Percentiles rank a stretch among this genome's conserved stretches.
These are phyloP conservation scores for Eucalyptus rudis DNA, from an alignment of 345 rosid genomes.

Conservation along the genomic window DNA sequence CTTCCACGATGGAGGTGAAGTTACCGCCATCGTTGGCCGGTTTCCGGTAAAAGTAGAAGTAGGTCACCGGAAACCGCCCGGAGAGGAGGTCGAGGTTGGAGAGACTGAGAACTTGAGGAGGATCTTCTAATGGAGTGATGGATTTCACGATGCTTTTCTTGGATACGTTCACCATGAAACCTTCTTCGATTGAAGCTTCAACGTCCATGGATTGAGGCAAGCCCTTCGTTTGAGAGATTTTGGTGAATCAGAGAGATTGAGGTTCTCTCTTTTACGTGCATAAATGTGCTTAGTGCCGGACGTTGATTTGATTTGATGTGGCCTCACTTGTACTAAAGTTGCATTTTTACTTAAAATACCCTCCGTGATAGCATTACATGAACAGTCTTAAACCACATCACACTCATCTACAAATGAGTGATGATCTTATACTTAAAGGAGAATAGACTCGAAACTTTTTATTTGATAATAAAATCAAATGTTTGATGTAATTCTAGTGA, in stretches of 20 bases:
- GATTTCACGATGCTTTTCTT: conserved; percentile 37
- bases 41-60: conserved; percentile 57
- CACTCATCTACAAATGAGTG: neutral
- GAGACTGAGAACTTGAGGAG: conserved; percentile 20
- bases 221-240: neutral
- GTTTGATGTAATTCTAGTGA: neutral
- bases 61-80: conserved; percentile 75
- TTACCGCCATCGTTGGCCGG: neutral
- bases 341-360: neutral
- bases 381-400: neutral
- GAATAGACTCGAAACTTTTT: neutral
- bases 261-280: neutral
- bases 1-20: conserved; percentile 10
- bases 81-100: conserved; percentile 89
- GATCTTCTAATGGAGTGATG: neutral
- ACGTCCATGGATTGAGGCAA: neutral
- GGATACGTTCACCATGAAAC: conserved; percentile 25
- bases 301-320: neutral
- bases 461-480: neutral
- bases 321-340: neutral
- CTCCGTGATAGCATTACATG: neutral
- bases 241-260: neutral
- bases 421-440: neutral
- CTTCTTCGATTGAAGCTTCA: neutral
- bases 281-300: neutral